Base-by-base conservation (phyloP, 208 protist species). In the Endotrypanum monterogeii region DNA sequence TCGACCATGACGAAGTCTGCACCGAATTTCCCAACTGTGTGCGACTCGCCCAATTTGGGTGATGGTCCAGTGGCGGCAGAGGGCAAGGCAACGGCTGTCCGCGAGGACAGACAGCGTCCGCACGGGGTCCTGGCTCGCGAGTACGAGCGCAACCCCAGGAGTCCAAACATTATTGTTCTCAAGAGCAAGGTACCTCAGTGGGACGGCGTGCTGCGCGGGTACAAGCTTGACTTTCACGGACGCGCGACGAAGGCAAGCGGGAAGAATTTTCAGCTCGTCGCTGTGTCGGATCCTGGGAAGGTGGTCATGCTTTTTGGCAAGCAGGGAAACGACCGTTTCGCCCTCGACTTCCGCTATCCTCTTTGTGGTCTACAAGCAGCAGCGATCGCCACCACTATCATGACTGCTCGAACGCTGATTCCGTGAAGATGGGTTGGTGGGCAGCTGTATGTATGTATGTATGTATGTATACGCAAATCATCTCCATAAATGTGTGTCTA, bases 201-300 rank as follows among this genome's bases (percentile, higher is more conserved):
- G 82, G 82, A 86, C 55, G 77, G 65, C 65, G 78, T 73, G 25
- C 73, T 86, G 66, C 82, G 82, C 0, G 82, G 82, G 28, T 83
- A 86, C 70, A 77, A 80, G 48, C 74, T 86, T 12, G 82, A 86
- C 55, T 86, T 86, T 51, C 78, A 83, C 71, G 77, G 77, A 35
- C 82, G 82, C 35, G 77, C 74, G 0, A 79, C 77, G 4, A 86
- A 83, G 67, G 82, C 77, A 37, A 86, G 82, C 44, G 73, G 79
- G 74, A 86, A 86, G 78, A 86, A 86, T 67, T 86, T 86, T 20
- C 82, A 86, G 71, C 78, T 86, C 62, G 82, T 86, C 58, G 44
- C 82, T 20, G 51, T 35, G 5, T 46, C 30, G 14, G 73, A 86
- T 30, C 82, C 76, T 32, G 63, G 76, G 51, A 86, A 86, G 82